These are phyloP conservation scores for Aspergillus viridinutans DNA, from an alignment of 2,329 filamentous ascomycete genomes.

Conservation along the genomic window DNA sequence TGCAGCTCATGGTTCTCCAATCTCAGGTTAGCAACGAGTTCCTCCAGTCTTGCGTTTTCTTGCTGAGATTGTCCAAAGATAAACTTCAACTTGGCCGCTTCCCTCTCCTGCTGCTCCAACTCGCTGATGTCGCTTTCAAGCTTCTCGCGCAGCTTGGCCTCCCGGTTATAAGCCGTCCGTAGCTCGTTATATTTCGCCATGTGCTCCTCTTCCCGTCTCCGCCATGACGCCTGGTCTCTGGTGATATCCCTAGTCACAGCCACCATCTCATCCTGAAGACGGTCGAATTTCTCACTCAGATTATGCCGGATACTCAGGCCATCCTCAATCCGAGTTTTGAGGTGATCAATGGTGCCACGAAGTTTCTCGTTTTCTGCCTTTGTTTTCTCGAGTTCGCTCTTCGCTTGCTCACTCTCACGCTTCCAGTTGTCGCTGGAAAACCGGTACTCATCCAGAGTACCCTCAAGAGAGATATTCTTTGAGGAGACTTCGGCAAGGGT, in stretches of 20 bases:
- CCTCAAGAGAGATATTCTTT: slow-evolving; percentile 59
- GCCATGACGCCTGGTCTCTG: slow-evolving; percentile 74
- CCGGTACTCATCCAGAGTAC: slow-evolving; percentile 62
- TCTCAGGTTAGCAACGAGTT: slow-evolving; percentile 47
- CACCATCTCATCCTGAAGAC: slow-evolving; percentile 82
- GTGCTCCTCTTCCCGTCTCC: slow-evolving; percentile 62
- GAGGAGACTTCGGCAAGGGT: slow-evolving; percentile 51
- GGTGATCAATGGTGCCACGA: slow-evolving; percentile 65
- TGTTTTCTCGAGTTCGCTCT: slow-evolving; percentile 45
- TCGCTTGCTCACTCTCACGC: slow-evolving; percentile 53
- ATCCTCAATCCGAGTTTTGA: slow-evolving; percentile 77
- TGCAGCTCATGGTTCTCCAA: slow-evolving; percentile 65
- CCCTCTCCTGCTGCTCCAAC: slow-evolving; percentile 67
- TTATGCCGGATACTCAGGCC: slow-evolving; percentile 78
- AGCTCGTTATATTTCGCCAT: slow-evolving; percentile 52
- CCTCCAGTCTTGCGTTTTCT: slow-evolving; percentile 61
- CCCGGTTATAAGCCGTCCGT: slow-evolving; percentile 59
- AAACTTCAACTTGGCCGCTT: slow-evolving; percentile 72
- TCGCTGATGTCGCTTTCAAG: slow-evolving; percentile 58
- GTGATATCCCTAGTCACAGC: slow-evolving; percentile 72
- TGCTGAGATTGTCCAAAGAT: slow-evolving; percentile 64
- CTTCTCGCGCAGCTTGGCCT: slow-evolving; percentile 59
- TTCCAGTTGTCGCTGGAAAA: slow-evolving; percentile 57
- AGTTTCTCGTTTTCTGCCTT: slow-evolving; percentile 67
- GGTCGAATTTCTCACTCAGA: slow-evolving; percentile 79